Evolutionary conservation across 352 stramenopile species (phyloP), one percentile per base, ranked within the genome.

Genomic region (Phytopythium aichiense): DNA sequence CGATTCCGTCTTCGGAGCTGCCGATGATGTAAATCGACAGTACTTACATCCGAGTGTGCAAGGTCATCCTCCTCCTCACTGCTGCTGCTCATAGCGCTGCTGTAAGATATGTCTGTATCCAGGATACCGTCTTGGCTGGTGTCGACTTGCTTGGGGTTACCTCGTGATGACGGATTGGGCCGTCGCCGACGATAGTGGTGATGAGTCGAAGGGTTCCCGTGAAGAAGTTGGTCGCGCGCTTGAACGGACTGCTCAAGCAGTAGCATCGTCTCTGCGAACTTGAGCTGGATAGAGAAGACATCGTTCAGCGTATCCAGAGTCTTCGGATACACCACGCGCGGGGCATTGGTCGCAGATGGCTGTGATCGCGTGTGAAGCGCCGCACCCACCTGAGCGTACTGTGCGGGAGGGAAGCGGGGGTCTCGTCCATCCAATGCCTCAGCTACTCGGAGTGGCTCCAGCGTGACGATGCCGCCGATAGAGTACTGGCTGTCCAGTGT

Each of bases 191-290:
- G 37, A n/a, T 60, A 25, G 12, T 22, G 25, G 9, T 8, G 38
- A 42, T 46, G 53, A 0, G 55, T 23, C 23, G 28, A 35, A 30
- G 49, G 25, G 3, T 49, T 42, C 46, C 64, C 61, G 35, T 74
- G 62, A 28, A 91, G 66, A 23, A 91, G 56, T 16, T 82, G 67
- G 18, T 91, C 79, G 16, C 81, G 73, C 15, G 74, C 57, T 54
- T 88, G 81, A 22, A 91, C 77, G 0, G 77, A 88, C 61, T 88
- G 79, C 28, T 91, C 81, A 16, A 91, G 65, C 54, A 84, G 81
- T 0, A 78, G 66, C 79, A 91, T 89, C 45, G 79, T 91, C 70
- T 91, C 81, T 0, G 81, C 81, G 31, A 91, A 91, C 48, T 87
- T 79, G 15, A 88, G 54, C 57, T 91, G 79, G 43, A 91, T 68